Conservation (phyloP, 2,329 filamentous ascomycete species). For the Tolypocladium tundrense region DNA sequence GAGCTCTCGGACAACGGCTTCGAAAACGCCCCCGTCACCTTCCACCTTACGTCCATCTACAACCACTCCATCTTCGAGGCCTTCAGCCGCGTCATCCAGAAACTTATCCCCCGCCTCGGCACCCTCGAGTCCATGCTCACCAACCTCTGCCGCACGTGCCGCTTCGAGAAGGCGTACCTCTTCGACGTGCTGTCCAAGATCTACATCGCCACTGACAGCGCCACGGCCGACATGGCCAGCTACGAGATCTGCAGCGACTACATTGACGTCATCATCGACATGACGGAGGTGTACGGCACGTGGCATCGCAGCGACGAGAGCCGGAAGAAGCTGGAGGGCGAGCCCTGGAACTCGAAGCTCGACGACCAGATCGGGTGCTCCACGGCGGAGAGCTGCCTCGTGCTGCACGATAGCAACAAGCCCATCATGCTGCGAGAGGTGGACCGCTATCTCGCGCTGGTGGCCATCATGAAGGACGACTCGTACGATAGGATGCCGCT, state of each 20-base stretch:
- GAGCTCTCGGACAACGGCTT: constrained; percentile 89
- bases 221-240: constrained; percentile 85
- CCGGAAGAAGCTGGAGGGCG: constrained; percentile 44
- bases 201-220: constrained; percentile 92
- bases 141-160: constrained; percentile 83
- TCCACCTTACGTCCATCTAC: constrained; percentile 96
- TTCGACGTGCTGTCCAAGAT: constrained; percentile 98
- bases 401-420: constrained; percentile 52
- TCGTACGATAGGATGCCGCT: constrained; percentile 75
- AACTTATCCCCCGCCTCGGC: constrained; percentile 85
- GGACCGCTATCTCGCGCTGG: constrained; percentile 65
- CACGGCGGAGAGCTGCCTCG: constrained; percentile 58
- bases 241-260: constrained; percentile 99
- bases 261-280: constrained; percentile 95
- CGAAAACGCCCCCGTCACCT: constrained; percentile 87
- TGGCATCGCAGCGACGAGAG: constrained; percentile 52
- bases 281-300: constrained; percentile 84
- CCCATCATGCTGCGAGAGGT: constrained; percentile 61
- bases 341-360: constrained; percentile 50
- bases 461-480: constrained; percentile 80
- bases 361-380: constrained; percentile 57
- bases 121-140: constrained; percentile 91
- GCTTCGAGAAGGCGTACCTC: constrained; percentile 95
- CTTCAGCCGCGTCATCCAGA: constrained; percentile 97
- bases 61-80: constrained; percentile 98